Evolutionary conservation across 2,329 filamentous ascomycete genomes (phyloP).

Genomic region (Venturia aucupariae): DNA sequence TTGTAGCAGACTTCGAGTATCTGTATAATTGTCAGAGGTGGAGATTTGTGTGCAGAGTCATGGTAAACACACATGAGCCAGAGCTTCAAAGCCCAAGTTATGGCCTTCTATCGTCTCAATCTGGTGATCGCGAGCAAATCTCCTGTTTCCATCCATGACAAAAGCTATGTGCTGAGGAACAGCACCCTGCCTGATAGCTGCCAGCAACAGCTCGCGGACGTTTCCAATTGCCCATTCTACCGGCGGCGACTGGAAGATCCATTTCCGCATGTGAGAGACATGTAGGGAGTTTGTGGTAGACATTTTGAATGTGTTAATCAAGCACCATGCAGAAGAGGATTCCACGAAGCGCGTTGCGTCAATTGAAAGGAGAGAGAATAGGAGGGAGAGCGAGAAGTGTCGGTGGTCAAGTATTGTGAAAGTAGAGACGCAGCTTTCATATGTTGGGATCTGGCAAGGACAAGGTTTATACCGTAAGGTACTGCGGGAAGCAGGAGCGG

Average conservation of each 20-base stretch:
- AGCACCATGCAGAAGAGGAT: background rate
- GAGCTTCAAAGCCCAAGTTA: slow-evolving; percentile 87
- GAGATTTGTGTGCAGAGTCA: background rate
- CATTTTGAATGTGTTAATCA: background rate
- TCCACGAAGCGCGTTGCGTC: background rate
- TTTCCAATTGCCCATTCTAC: slow-evolving; percentile 79
- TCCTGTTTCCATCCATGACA: slow-evolving; percentile 96
- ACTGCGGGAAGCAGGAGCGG: background rate
- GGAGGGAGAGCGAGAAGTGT: background rate
- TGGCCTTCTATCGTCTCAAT: slow-evolving; percentile 97
- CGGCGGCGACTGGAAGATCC: slow-evolving; percentile 81
- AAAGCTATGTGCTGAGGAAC: slow-evolving; percentile 97
- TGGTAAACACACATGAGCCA: slow-evolving; percentile 57
- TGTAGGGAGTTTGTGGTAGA: slow-evolving; percentile 38
- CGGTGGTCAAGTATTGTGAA: background rate
- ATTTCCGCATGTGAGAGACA: slow-evolving; percentile 55
- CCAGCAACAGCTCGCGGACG: slow-evolving; percentile 76
- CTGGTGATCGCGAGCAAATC: slow-evolving; percentile 79
- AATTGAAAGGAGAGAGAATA: background rate
- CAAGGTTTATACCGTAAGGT: background rate
- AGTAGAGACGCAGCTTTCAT: background rate
- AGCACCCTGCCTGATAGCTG: slow-evolving; percentile 78
- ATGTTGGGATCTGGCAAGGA: slow-evolving; percentile 1
- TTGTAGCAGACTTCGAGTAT: slow-evolving; percentile 98
- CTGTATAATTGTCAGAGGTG: slow-evolving; percentile 25